Evolutionary conservation across 805 yeast species (phyloP).

Genomic region (Candida sphagnicola): DNA sequence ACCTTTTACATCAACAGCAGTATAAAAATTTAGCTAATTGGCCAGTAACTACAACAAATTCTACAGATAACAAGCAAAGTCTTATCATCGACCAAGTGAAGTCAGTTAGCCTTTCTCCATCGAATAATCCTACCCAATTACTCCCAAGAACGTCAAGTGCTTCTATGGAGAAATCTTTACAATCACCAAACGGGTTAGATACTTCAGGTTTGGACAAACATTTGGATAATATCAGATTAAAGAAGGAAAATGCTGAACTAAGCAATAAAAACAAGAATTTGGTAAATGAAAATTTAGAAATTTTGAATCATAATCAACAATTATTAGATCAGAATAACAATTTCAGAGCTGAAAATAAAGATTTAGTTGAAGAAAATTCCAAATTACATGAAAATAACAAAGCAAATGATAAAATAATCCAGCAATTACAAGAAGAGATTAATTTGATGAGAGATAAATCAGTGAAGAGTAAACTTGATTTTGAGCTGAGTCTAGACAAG

Average conservation of each 20-base stretch:
- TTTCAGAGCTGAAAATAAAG: slow-evolving; percentile 1
- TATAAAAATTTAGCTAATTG: slow-evolving; percentile 48
- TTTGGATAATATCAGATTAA: slow-evolving; percentile 36
- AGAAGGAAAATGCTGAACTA: slow-evolving; percentile 25
- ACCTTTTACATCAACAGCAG: slow-evolving; percentile 69
- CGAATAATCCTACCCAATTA: slow-evolving; percentile 24
- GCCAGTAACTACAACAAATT: slow-evolving; percentile 27
- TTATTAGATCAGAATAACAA: slow-evolving; percentile 9
- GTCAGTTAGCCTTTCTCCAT: slow-evolving; percentile 5
- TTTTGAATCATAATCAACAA: slow-evolving; percentile 7
- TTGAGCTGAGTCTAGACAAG: slow-evolving; percentile 3
- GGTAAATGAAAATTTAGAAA: slow-evolving; percentile 8
- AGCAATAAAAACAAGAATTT: slow-evolving; percentile 10
- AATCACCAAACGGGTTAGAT: slow-evolving; percentile 22
- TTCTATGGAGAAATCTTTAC: slow-evolving; percentile 4
- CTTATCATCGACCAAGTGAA: slow-evolving; percentile 13
- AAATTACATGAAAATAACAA: slow-evolving; percentile 2
- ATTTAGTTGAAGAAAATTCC: slow-evolving; percentile 4
- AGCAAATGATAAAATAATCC: neutral
- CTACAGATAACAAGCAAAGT: slow-evolving; percentile 11
- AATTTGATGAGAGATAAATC: slow-evolving; percentile 5
- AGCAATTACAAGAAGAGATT: slow-evolving; percentile 8
- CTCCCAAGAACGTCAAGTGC: slow-evolving; percentile 14
- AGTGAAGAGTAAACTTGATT: neutral
- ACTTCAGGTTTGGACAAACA: slow-evolving; percentile 40